Evolutionary conservation across 2,329 filamentous ascomycete genomes (phyloP).

Genomic region (Fusarium brachygibbosum): DNA sequence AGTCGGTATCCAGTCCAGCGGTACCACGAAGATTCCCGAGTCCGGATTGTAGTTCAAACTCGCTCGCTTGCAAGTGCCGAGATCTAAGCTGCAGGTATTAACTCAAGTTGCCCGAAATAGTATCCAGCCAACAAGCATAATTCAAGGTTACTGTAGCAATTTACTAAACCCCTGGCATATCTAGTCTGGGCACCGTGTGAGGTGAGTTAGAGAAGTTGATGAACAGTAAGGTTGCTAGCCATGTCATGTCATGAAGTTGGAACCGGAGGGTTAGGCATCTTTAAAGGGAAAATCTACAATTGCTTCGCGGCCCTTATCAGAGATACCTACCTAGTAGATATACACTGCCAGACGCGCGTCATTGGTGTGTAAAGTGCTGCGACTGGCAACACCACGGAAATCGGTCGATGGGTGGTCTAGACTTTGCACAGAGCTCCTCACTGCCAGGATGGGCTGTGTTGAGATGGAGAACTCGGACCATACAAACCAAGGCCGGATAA

Average conservation of each 20-base stretch:
- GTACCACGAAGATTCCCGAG: neutral
- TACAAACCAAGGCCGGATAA: constrained; percentile 21
- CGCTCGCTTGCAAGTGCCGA: constrained; percentile 25
- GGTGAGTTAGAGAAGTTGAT: constrained; percentile 13
- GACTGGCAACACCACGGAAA: constrained; percentile 16
- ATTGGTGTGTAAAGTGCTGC: constrained; percentile 16
- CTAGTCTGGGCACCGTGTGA: constrained; percentile 16
- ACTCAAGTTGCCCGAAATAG: constrained; percentile 20
- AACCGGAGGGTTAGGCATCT: neutral
- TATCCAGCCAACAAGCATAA: constrained; percentile 13
- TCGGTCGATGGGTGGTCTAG: constrained; percentile 27
- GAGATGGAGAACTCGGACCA: constrained; percentile 13
- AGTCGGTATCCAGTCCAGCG: neutral
- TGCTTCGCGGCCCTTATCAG: constrained; percentile 27
- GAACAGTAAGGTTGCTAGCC: constrained; percentile 19
- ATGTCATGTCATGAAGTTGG: constrained; percentile 22
- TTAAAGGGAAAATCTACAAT: neutral
- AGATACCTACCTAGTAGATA: neutral
- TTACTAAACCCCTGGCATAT: constrained; percentile 16
- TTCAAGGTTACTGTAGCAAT: constrained; percentile 23
- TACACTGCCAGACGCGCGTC: constrained; percentile 1
- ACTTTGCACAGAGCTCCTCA: constrained; percentile 20
- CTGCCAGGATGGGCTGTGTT: constrained; percentile 22
- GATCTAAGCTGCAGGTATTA: constrained; percentile 20
- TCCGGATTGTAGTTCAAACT: neutral